phyloP scores from a whole-genome alignment of 306 rosid genomes.

The Quercus aquifolioides region DNA sequence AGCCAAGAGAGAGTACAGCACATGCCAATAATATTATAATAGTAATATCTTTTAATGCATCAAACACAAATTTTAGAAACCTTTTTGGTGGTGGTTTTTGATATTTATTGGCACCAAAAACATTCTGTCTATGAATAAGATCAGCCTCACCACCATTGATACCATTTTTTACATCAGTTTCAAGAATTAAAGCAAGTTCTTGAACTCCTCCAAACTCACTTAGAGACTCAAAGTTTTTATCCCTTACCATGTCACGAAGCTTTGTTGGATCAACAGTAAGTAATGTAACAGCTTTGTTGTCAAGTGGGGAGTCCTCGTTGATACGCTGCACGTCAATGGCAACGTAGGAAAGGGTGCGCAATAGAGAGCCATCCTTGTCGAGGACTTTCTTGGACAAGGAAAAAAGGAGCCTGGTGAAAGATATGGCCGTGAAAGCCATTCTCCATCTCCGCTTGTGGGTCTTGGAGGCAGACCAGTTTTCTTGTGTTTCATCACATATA shows the following conservation, averaged over 20 bases:
- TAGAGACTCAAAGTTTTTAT: slow-evolving; percentile 6
- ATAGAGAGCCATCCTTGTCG: not conserved
- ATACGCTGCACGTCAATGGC: slow-evolving; percentile 1
- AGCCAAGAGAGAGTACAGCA: slow-evolving; percentile 12
- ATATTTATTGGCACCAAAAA: not conserved
- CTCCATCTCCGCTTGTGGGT: slow-evolving; percentile 18
- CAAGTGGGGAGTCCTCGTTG: not conserved
- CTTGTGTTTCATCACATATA: not conserved
- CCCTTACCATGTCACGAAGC: slow-evolving; percentile 11
- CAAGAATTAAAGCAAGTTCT: not conserved
- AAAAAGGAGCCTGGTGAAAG: slow-evolving; percentile 12
- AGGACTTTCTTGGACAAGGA: slow-evolving; percentile 6
- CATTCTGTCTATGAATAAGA: not conserved
- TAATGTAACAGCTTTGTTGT: not conserved
- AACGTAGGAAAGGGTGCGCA: slow-evolving; percentile 16
- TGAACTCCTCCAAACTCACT: slow-evolving; percentile 11
- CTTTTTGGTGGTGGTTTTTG: not conserved
- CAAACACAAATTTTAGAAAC: slow-evolving; percentile 11
- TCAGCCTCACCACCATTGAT: slow-evolving; percentile 1
- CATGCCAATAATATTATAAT: slow-evolving; percentile 17
- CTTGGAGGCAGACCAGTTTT: not conserved
- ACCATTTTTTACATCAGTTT: not conserved
- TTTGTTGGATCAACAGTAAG: slow-evolving; percentile 2
- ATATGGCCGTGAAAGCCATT: slow-evolving; percentile 17
- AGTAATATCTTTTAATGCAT: slow-evolving; percentile 12